Evolutionary conservation across 768 basidiomycete genomes (phyloP).

Genomic region (Boletus rubroflammeus): DNA sequence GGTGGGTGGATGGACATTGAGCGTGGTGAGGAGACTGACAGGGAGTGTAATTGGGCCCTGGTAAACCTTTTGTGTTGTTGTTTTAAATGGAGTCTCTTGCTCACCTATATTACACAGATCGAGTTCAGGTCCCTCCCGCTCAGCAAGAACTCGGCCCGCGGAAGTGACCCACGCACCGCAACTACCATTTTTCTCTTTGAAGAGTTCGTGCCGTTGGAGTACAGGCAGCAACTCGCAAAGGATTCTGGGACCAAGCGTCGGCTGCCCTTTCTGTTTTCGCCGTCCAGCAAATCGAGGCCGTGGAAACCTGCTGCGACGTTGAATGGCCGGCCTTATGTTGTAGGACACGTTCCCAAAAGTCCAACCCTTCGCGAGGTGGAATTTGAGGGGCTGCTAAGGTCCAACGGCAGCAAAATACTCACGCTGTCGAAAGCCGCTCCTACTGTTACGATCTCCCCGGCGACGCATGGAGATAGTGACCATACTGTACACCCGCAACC

Average conservation of each 20-base stretch:
- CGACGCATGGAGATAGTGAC: conserved; percentile 33
- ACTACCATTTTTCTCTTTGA: conserved; percentile 81
- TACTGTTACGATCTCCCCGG: conserved; percentile 22
- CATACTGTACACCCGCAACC: conserved; percentile 16
- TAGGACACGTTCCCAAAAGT: conserved; percentile 54
- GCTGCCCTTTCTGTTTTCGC: conserved; percentile 65
- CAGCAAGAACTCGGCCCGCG: conserved; percentile 15
- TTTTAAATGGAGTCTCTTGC: background rate
- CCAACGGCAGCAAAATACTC: conserved; percentile 44
- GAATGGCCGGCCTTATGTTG: conserved; percentile 72
- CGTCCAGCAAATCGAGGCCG: conserved; percentile 43
- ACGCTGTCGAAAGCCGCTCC: conserved; percentile 30
- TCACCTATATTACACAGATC: conserved; percentile 49
- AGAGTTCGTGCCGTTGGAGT: conserved; percentile 90
- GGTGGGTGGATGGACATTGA: conserved; percentile 84
- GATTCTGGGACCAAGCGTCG: conserved; percentile 53
- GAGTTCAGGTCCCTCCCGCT: conserved; percentile 80
- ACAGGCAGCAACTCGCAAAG: conserved; percentile 67
- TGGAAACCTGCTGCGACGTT: conserved; percentile 85
- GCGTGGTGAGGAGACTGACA: conserved; percentile 63
- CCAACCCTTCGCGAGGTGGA: conserved; percentile 63
- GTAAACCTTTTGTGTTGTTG: conserved; percentile 42
- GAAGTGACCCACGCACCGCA: conserved; percentile 66
- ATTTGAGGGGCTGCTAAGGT: conserved; percentile 71
- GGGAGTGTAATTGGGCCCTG: conserved; percentile 91